phyloP scores from a whole-genome alignment of 192 early-diverging fungal species.

The Pilaira anomala region DNA sequence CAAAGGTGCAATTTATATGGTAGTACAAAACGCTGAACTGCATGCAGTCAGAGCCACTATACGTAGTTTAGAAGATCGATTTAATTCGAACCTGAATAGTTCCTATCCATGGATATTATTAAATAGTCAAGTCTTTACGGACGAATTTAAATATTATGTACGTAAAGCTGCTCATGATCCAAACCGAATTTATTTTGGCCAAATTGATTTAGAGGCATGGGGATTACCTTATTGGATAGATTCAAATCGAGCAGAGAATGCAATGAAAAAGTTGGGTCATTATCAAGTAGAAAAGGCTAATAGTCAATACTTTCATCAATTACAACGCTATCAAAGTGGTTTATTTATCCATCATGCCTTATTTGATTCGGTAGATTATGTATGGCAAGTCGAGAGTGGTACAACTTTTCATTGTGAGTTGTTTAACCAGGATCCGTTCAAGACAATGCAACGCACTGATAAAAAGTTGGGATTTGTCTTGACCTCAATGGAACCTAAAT shows the following conservation, averaged over 20 bases:
- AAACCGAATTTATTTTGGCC: conserved; percentile 50
- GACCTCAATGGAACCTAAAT: conserved; percentile 51
- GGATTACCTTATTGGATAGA: conserved; percentile 62
- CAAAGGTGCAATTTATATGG: conserved; percentile 69
- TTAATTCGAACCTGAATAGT: conserved; percentile 54
- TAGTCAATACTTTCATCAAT: no score
- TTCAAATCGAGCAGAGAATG: conserved; percentile 42
- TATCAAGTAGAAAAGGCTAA: conserved; percentile 49
- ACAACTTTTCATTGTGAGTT: conserved; percentile 78
- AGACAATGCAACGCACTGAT: conserved; percentile 64
- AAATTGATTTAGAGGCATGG: conserved; percentile 54
- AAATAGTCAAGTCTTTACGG: conserved; percentile 70
- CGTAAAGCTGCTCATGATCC: conserved; percentile 44
- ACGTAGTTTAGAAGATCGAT: conserved; percentile 72
- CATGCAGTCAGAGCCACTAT: conserved; percentile 55
- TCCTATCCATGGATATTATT: conserved; percentile 86
- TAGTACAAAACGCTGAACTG: conserved; percentile 71
- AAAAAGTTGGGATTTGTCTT: conserved; percentile 54
- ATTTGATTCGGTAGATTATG: conserved; percentile 65
- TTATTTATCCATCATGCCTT: conserved; percentile 74
- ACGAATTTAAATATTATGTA: conserved; percentile 59
- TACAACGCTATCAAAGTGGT: conserved; percentile 57
- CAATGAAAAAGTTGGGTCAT: conserved; percentile 54
- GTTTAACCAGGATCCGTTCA: conserved; percentile 74
- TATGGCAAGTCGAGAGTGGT: conserved; percentile 80